Evolutionary conservation across 805 yeast species (phyloP), one percentile per base, ranked within the genome.

Genomic region (Pichia insulana): DNA sequence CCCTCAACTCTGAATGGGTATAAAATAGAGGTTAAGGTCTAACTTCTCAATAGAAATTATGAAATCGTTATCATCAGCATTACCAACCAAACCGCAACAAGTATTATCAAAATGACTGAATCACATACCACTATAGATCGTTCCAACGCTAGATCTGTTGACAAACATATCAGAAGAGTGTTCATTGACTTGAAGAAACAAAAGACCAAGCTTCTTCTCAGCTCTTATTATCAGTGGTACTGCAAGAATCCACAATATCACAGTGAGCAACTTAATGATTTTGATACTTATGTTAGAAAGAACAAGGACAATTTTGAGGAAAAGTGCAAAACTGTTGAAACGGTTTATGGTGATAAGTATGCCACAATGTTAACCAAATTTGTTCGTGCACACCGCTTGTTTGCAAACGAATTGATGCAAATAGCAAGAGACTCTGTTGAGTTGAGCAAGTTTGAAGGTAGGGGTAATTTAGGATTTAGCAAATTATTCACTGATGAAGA

Each of bases 161-260:
- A 36, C 7, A 22, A 32, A 10, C 52, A 56, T 40, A 42, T 54
- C 6, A 41, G 37, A n/a, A 25, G 39, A 1, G 55, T 48, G 17
- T 43, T 57, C 18, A 46, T 38, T 34, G 53, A 51, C 30, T 38
- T 58, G 11, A 49, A 52, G 9, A 58, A 58, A 38, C 39, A 43
- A 32, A 58, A 58, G 33, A 52, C 51, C 6, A 43, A 41, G 34
- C 48, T 46, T 2, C 47, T 57, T 13, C 32, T 54, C 7, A 46
- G 44, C 36, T 42, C 50, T 9, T 53, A 47, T 39, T 44, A 46
- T 26, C 17, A 42, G 6, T 57, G 61, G 60, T 44, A 45, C 36
- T 11, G 19, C 2, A n/a, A 19, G 19, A 31, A 45, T 30, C 34
- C 41, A 32, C 46, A 40, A 18, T 38, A 17, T 34, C 11, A 27